Percentiles rank a stretch among this genome's conserved stretches.
Conservation (phyloP, 495 filamentous ascomycete species). For the Tuber indicum region DNA sequence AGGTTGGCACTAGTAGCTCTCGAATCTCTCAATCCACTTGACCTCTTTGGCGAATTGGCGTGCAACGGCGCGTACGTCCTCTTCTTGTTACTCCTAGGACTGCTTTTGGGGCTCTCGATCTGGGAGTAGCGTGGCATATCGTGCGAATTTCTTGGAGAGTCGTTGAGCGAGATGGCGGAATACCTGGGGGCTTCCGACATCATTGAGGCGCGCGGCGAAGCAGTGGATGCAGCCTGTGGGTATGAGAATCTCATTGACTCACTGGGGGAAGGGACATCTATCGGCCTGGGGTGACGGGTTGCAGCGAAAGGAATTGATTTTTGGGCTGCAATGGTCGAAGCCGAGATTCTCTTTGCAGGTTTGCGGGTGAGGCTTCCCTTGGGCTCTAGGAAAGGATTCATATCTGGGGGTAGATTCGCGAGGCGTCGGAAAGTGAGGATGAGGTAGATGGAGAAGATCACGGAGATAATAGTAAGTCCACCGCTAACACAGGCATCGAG, state of each 20-base stretch:
- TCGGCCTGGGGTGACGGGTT: slow-evolving; percentile 10
- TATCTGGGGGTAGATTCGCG: slow-evolving; percentile 25
- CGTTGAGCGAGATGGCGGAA: slow-evolving; percentile 3
- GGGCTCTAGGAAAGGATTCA: slow-evolving; percentile 31
- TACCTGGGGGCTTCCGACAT: not conserved
- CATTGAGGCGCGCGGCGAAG: not conserved
- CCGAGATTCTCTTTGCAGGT: slow-evolving; percentile 27
- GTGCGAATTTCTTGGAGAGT: not conserved
- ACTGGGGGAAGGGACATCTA: not conserved
- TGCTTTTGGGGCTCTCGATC: not conserved
- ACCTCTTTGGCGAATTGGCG: not conserved
- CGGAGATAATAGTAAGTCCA: slow-evolving; percentile 26
- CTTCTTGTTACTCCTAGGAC: slow-evolving; percentile 1
- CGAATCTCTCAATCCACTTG: slow-evolving; percentile 3
- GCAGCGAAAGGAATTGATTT: slow-evolving; percentile 30
- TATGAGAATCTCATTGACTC: not conserved
- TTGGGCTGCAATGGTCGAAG: slow-evolving; percentile 14
- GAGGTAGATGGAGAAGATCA: slow-evolving; percentile 26
- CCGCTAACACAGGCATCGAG: slow-evolving; percentile 21
- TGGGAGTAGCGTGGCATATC: not conserved
- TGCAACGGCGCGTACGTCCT: not conserved
- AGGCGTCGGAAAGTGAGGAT: slow-evolving; percentile 31
- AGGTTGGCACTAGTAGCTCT: not conserved
- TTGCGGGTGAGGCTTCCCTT: slow-evolving; percentile 25
- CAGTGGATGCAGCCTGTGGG: slow-evolving; percentile 1